Evolutionary conservation across 257 asterid genomes (phyloP).

Genomic region (Nicotiana sylvestris): DNA sequence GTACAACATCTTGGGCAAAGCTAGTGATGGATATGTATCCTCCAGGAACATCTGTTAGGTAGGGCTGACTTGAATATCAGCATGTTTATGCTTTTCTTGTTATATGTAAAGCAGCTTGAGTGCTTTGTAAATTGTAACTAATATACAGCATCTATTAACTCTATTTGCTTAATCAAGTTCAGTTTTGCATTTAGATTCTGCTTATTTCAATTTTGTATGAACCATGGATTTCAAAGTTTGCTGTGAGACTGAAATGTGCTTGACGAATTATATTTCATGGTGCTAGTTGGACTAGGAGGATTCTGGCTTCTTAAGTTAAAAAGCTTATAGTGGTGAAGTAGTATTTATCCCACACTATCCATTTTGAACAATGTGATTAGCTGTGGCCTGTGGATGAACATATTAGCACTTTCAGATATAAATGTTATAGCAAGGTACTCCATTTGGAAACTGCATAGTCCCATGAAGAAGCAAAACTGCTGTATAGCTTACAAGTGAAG

Average conservation of each 20-base stretch:
- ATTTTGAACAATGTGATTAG: neutral
- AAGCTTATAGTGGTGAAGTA: neutral
- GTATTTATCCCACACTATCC: neutral
- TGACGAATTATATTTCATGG: neutral
- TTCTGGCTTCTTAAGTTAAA: neutral
- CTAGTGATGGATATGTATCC: constrained; percentile 87
- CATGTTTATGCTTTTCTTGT: neutral
- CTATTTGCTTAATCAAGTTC: no score
- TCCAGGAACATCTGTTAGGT: constrained; percentile 68
- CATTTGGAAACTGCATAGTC: neutral
- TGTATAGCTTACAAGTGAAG: neutral
- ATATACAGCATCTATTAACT: neutral
- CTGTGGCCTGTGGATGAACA: neutral
- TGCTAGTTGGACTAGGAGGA: neutral
- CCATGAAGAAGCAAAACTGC: neutral
- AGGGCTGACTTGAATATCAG: constrained; percentile 6
- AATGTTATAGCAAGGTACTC: neutral
- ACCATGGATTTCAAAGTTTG: no score
- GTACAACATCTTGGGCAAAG: constrained; percentile 83
- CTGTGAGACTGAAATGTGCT: neutral
- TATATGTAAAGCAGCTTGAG: neutral
- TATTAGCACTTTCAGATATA: neutral
- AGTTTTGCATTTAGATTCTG: no score
- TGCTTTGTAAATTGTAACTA: neutral
- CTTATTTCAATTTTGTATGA: no score